These are phyloP conservation scores for Debaryomyces fabryi DNA, from an alignment of 1,139 yeast species.

Conservation along the genomic window DNA sequence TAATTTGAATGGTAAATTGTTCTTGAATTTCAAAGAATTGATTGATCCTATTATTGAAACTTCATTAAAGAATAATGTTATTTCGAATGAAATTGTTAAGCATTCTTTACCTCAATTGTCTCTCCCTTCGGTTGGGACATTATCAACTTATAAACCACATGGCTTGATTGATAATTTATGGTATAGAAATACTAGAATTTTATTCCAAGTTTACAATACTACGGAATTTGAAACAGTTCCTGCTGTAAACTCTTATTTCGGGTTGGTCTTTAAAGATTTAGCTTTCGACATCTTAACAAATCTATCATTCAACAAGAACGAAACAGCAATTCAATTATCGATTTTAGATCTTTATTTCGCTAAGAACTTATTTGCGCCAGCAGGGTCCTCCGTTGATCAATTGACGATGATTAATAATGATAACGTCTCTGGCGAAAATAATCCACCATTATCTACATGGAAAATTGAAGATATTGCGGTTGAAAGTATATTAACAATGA, in stretches of 20 bases:
- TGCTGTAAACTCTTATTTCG: constrained; percentile 53
- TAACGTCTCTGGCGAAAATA: constrained; percentile 42
- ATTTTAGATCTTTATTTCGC: constrained; percentile 75
- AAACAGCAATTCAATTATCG: constrained; percentile 81
- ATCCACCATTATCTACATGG: constrained; percentile 67
- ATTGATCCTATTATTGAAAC: constrained; percentile 41
- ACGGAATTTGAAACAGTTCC: constrained; percentile 74
- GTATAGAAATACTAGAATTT: constrained; percentile 55
- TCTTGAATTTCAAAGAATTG: constrained; percentile 35
- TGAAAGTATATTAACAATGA: constrained; percentile 77
- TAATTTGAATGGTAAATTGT: constrained; percentile 28
- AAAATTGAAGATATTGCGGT: constrained; percentile 90
- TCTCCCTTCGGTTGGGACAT: constrained; percentile 46
- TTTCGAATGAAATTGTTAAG: constrained; percentile 43
- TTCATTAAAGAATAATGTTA: constrained; percentile 38
- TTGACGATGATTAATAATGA: constrained; percentile 45
- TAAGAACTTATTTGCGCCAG: constrained; percentile 72
- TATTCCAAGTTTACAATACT: constrained; percentile 64
- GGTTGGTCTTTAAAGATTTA: constrained; percentile 71
- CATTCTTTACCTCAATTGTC: constrained; percentile 51
- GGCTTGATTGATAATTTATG: constrained; percentile 44
- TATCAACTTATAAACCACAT: constrained; percentile 32
- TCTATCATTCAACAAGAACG: constrained; percentile 86
- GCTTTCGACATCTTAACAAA: constrained; percentile 74
- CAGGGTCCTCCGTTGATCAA: constrained; percentile 81